Conservation (phyloP, 208 protist species). For the Crithidia mellificae region DNA sequence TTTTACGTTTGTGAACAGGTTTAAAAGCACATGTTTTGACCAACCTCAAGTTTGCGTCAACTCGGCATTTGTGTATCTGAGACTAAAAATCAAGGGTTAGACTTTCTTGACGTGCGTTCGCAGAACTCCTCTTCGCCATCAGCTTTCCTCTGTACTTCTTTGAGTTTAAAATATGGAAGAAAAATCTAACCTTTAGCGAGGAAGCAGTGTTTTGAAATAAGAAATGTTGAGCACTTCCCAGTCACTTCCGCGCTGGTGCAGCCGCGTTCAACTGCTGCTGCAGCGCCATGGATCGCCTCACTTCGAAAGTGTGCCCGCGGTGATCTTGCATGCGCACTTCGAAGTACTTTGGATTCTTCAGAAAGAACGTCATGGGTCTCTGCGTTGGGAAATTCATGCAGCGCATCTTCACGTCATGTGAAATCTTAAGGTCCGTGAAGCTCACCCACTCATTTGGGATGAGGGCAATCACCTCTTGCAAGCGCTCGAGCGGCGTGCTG, state of each 20-base stretch:
- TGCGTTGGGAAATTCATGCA: constrained; percentile 59
- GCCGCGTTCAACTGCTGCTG: constrained; percentile 27
- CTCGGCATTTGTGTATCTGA: no score
- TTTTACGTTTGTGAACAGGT: no score
- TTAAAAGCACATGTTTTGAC: no score
- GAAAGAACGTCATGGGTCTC: constrained; percentile 46
- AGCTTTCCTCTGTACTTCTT: no score
- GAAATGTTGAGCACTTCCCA: no score
- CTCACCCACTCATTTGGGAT: constrained; percentile 65
- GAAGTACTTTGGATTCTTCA: constrained; percentile 67
- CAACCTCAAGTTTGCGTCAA: no score
- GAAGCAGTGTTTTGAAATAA: no score
- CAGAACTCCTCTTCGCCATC: no score
- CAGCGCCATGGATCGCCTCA: constrained; percentile 51
- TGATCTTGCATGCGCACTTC: constrained; percentile 43
- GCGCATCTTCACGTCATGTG: constrained; percentile 52
- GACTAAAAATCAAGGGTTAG: no score
- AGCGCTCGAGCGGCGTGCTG: constrained; percentile 23
- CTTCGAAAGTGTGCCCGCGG: constrained; percentile 36
- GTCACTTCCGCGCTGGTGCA: not conserved
- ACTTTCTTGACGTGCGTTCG: no score
- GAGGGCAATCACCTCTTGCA: constrained; percentile 57
- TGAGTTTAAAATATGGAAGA: no score
- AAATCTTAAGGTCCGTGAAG: constrained; percentile 43
- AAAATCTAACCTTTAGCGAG: no score